Conservation (phyloP, 208 protist genomes). For the Strigomonas galati region DNA sequence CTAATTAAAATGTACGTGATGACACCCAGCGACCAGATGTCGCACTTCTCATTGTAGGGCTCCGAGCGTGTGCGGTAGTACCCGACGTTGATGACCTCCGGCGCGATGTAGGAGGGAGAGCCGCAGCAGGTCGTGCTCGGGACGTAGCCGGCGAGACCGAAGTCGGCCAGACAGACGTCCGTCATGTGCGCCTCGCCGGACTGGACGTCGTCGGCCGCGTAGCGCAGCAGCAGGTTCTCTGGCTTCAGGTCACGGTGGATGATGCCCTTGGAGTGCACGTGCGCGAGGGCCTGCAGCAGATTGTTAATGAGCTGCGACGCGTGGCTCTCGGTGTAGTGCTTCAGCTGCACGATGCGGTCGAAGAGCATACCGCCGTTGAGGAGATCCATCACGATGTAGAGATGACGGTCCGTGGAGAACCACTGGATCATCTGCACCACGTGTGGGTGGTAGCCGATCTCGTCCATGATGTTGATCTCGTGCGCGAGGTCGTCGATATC, state of each 20-base stretch:
- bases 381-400: constrained; percentile 97
- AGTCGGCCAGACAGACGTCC: constrained; percentile 96
- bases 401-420: constrained; percentile 73
- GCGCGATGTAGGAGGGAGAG: constrained; percentile 76
- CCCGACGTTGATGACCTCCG: constrained; percentile 73
- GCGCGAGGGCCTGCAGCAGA: constrained; percentile 93
- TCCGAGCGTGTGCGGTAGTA: constrained; percentile 44
- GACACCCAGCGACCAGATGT: constrained; percentile 86
- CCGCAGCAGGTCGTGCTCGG: constrained; percentile 75
- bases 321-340: constrained; percentile 95
- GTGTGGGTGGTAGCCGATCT: constrained; percentile 66
- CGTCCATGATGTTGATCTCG: constrained; percentile 75
- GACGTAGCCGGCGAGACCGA: constrained; percentile 92
- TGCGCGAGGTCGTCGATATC: constrained; percentile 72
- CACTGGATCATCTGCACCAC: constrained; percentile 95
- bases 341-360: constrained; percentile 95
- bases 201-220: constrained; percentile 54
- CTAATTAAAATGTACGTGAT: constrained; percentile 78
- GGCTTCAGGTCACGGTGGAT: constrained; percentile 99
- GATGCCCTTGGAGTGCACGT: constrained; percentile 96
- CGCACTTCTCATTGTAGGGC: constrained; percentile 73
- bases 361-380: constrained; percentile 98
- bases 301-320: constrained; percentile 97
- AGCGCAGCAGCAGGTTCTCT: constrained; percentile 98
- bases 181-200: constrained; percentile 43